Evolutionary conservation across 768 basidiomycete species (phyloP).

Genomic region (Auricularia sp.): DNA sequence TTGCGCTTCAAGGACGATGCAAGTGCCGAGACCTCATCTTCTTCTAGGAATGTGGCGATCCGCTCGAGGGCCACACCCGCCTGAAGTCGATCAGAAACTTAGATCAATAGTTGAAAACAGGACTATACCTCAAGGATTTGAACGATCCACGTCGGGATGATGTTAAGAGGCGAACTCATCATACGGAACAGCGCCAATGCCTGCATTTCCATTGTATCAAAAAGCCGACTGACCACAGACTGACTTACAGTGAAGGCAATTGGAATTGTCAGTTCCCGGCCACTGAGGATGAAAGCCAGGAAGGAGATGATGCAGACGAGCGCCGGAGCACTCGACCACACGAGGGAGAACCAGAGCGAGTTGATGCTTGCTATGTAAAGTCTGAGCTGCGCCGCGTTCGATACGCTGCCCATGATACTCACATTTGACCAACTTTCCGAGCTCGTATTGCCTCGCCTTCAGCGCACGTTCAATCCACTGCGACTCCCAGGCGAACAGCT

Average conservation of each 20-base stretch:
- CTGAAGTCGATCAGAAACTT: conserved; percentile 18
- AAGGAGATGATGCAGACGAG: conserved; percentile 75
- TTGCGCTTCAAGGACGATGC: conserved; percentile 51
- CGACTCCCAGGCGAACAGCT: conserved; percentile 77
- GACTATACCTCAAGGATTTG: conserved; percentile 50
- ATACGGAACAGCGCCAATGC: conserved; percentile 78
- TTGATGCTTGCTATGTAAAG: conserved; percentile 51
- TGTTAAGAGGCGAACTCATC: conserved; percentile 70
- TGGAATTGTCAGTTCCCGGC: conserved; percentile 65
- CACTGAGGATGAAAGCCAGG: conserved; percentile 58
- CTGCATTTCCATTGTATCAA: conserved; percentile 20
- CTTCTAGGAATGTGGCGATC: conserved; percentile 55
- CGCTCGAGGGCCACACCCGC: conserved; percentile 57
- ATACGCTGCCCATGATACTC: conserved; percentile 1
- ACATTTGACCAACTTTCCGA: conserved; percentile 61
- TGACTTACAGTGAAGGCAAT: conserved; percentile 70
- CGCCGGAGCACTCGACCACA: conserved; percentile 74
- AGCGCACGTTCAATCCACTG: conserved; percentile 60
- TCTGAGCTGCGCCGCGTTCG: conserved; percentile 1
- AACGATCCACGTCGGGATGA: conserved; percentile 66
- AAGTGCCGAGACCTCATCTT: conserved; percentile 60
- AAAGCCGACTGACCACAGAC: background rate
- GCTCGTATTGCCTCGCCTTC: conserved; percentile 43
- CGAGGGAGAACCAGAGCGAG: conserved; percentile 53
- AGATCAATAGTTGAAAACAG: background rate